A percentile compares a stretch with the other conserved stretches of the same genome.
Evolutionary conservation across 495 filamentous ascomycete genomes (phyloP).

Genomic region (Cudoniella acicularis): DNA sequence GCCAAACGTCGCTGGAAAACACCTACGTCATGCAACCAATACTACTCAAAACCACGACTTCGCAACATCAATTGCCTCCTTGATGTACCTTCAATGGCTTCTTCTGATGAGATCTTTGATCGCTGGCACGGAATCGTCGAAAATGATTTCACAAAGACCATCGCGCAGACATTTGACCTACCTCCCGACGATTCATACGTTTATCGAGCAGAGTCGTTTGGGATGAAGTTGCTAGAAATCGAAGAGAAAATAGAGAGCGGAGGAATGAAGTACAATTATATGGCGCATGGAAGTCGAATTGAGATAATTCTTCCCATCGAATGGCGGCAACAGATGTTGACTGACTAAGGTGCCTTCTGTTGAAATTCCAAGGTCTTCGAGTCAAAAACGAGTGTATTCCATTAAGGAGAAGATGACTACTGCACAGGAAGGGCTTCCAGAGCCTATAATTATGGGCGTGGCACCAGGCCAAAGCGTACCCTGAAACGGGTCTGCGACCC

Average conservation of each 20-base stretch:
- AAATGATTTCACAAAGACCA: conserved; percentile 45
- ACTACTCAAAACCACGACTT: no score
- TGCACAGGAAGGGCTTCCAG: no score
- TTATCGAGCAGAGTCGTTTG: conserved; percentile 53
- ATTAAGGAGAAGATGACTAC: no score
- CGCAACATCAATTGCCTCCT: neutral
- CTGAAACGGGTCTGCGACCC: no score
- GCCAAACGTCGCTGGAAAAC: no score
- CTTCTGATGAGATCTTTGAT: neutral
- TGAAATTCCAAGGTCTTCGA: no score
- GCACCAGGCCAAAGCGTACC: no score
- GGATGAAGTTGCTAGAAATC: conserved; percentile 38
- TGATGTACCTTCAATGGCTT: neutral
- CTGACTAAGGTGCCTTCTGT: conserved; percentile 39
- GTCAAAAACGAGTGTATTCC: no score
- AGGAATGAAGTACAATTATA: conserved; percentile 9
- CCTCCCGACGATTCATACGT: conserved; percentile 46
- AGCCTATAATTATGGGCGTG: no score
- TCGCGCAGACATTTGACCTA: conserved; percentile 49
- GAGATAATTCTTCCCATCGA: conserved; percentile 21
- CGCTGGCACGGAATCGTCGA: conserved; percentile 26
- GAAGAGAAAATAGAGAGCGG: conserved; percentile 27
- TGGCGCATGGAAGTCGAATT: conserved; percentile 21
- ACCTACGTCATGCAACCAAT: no score
- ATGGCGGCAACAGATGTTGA: conserved; percentile 27